Conservation (phyloP, 2,329 filamentous ascomycete species). For the Colletotrichum viniferum region DNA sequence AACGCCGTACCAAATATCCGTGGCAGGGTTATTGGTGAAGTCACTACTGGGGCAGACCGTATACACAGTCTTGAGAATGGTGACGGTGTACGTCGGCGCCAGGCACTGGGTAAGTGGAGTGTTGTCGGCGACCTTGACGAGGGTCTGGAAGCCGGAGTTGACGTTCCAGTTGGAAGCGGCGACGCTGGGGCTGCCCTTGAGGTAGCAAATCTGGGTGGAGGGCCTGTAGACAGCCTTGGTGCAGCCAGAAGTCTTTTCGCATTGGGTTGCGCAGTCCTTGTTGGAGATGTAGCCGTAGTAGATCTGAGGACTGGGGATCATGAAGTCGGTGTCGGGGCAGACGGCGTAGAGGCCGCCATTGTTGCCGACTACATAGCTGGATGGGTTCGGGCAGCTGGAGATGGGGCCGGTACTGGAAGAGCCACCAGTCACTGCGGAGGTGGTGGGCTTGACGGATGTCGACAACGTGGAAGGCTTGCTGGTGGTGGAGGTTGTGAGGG, state of each 20-base stretch:
- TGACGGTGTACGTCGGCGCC: neutral
- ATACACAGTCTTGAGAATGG: neutral
- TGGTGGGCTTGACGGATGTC: neutral
- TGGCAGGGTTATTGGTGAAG: constrained; percentile 2
- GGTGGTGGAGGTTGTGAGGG: neutral
- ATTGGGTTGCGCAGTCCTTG: neutral
- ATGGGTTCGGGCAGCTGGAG: neutral
- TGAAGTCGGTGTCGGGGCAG: constrained; percentile 3
- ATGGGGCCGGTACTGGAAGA: neutral
- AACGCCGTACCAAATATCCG: constrained; percentile 1
- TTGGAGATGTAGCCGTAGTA: neutral
- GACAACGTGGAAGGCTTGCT: neutral
- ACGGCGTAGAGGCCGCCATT: neutral
- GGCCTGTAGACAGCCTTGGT: neutral
- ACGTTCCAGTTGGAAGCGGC: neutral
- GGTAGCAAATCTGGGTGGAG: neutral
- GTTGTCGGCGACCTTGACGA: neutral
- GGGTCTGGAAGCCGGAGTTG: neutral
- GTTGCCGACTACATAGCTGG: neutral
- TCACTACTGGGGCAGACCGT: constrained; percentile 8
- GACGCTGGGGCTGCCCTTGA: neutral
- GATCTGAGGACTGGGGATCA: constrained; percentile 1
- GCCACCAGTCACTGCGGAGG: neutral
- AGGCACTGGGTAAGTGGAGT: neutral
- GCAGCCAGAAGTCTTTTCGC: neutral